These are phyloP conservation scores for Saccharum officinarum DNA, from an alignment of 176 grass and related monocot species.

Conservation along the genomic window DNA sequence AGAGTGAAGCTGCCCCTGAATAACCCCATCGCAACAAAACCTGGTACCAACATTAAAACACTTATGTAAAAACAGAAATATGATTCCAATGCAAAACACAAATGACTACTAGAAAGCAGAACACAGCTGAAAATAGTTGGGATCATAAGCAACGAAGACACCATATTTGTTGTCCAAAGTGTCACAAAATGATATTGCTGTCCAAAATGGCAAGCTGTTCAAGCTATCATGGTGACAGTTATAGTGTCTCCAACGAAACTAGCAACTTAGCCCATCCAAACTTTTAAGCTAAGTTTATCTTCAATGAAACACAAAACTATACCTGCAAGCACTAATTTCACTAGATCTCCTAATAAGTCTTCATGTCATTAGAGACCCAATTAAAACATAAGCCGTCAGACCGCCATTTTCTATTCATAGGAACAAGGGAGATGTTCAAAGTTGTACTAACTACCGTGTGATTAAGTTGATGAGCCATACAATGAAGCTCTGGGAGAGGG, in stretches of 20 bases:
- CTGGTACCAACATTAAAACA: conserved; percentile 21
- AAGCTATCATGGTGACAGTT: background rate
- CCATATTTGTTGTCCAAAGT: background rate
- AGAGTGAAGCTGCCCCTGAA: conserved; percentile 66
- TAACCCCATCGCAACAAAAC: conserved; percentile 52
- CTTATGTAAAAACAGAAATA: background rate
- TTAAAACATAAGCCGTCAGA: background rate
- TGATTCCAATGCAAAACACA: background rate
- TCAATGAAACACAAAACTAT: background rate
- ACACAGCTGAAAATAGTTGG: background rate
- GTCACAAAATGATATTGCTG: background rate
- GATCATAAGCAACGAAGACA: background rate
- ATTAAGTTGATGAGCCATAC: too few relatives aligned
- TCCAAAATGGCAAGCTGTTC: background rate
- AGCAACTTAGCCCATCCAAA: background rate
- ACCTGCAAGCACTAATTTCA: background rate
- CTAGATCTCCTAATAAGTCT: background rate
- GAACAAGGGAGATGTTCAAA: too few relatives aligned
- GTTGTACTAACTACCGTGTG: too few relatives aligned
- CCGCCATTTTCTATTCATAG: background rate
- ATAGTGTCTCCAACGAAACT: background rate
- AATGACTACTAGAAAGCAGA: background rate
- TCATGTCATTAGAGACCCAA: background rate
- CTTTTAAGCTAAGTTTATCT: background rate
- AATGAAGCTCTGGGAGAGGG: too few relatives aligned